phyloP scores from a whole-genome alignment of 106 monocot genomes.

The Acanthochlamys bracteata region DNA sequence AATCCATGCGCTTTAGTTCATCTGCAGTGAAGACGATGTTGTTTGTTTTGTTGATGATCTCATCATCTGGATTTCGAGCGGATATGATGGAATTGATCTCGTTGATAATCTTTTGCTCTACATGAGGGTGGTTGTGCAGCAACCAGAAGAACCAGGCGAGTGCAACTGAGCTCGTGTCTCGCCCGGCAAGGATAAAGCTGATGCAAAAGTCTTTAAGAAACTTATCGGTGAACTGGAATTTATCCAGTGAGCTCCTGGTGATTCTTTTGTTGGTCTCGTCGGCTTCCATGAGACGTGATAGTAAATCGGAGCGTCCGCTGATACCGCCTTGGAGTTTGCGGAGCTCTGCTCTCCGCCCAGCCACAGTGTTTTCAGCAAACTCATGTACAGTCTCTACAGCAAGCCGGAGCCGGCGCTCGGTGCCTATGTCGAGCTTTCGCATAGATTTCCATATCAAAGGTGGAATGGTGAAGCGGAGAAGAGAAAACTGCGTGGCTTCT shows the following conservation, averaged over 20 bases:
- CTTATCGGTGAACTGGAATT: conserved; percentile 41
- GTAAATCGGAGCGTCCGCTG: conserved; percentile 42
- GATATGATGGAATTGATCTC: conserved; percentile 30
- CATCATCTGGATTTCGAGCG: neutral
- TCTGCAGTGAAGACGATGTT: conserved; percentile 29
- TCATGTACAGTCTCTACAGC: conserved; percentile 47
- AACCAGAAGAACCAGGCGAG: conserved; percentile 96
- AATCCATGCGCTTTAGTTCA: conserved; percentile 67
- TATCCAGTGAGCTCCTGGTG: neutral
- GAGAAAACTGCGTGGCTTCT: conserved; percentile 52
- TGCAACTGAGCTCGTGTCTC: conserved; percentile 91
- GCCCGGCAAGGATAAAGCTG: conserved; percentile 83
- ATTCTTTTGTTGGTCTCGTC: neutral
- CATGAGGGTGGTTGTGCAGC: conserved; percentile 37
- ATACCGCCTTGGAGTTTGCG: conserved; percentile 5
- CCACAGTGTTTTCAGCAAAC: conserved; percentile 63
- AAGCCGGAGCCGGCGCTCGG: conserved; percentile 44
- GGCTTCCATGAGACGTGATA: conserved; percentile 51
- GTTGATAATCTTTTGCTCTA: conserved; percentile 40
- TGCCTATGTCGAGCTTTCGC: conserved; percentile 35
- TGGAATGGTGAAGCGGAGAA: conserved; percentile 71
- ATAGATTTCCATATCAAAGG: conserved; percentile 82
- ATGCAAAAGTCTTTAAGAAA: conserved; percentile 89
- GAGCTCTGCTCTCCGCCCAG: conserved; percentile 34
- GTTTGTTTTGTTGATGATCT: neutral